Conservation (phyloP, 768 basidiomycete genomes). For the Guyanaporus albipodus region DNA sequence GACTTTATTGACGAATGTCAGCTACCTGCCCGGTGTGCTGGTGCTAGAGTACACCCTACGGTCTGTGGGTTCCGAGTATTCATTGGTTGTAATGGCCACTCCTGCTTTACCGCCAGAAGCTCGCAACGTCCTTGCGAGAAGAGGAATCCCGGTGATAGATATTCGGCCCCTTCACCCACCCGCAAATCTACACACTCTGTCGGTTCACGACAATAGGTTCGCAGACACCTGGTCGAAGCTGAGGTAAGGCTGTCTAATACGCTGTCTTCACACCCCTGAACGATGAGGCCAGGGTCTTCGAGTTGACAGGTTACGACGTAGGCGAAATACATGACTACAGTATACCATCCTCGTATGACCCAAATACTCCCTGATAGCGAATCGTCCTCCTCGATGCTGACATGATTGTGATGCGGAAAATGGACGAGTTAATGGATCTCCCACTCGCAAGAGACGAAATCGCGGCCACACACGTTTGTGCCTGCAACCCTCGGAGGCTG, state of each 20-base stretch:
- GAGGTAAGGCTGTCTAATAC: conserved; percentile 32
- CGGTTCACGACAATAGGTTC: conserved; percentile 45
- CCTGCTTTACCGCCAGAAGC: conserved; percentile 49
- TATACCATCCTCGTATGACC: not conserved
- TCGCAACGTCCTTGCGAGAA: conserved; percentile 46
- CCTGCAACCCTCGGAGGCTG: conserved; percentile 88
- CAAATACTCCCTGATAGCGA: conserved; percentile 41
- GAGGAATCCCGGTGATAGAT: conserved; percentile 53
- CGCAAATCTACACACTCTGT: conserved; percentile 35
- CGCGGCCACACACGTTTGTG: conserved; percentile 86
- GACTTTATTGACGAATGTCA: conserved; percentile 69
- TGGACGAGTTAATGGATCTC: conserved; percentile 68
- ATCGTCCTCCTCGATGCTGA: conserved; percentile 83
- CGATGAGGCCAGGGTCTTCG: conserved; percentile 47
- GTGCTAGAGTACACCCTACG: conserved; percentile 51
- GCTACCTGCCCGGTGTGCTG: conserved; percentile 55
- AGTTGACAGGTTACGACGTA: conserved; percentile 65
- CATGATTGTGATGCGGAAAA: conserved; percentile 79
- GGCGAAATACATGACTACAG: conserved; percentile 7
- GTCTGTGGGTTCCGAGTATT: conserved; percentile 57
- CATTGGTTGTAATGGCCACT: conserved; percentile 78
- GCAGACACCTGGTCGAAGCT: conserved; percentile 65
- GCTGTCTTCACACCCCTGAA: conserved; percentile 21
- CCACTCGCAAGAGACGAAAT: conserved; percentile 65
- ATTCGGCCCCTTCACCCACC: conserved; percentile 56